Evolutionary conservation across 2,329 filamentous ascomycete species (phyloP).

Genomic region (Pyrenophora tritici-repentis): DNA sequence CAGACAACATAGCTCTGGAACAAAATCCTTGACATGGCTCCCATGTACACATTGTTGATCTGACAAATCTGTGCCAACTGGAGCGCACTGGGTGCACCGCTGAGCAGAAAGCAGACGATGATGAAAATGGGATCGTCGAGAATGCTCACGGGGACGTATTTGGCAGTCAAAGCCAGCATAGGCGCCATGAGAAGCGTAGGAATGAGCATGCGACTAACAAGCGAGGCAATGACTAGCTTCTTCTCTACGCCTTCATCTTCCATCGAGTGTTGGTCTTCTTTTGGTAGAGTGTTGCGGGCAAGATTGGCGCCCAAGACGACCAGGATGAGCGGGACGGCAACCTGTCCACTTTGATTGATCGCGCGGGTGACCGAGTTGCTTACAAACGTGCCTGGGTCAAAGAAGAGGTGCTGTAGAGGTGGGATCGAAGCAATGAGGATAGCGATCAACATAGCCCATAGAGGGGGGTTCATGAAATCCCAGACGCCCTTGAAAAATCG

Average conservation of each 20-base stretch:
- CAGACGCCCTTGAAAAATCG: conserved; percentile 71
- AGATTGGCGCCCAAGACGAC: conserved; percentile 95
- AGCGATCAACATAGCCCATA: conserved; percentile 96
- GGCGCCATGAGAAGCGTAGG: conserved; percentile 93
- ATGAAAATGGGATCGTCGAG: conserved; percentile 97
- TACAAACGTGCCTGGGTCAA: conserved; percentile 84
- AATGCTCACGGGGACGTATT: conserved; percentile 90
- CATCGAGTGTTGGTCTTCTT: conserved; percentile 65
- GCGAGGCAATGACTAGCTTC: conserved; percentile 81
- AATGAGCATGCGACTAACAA: conserved; percentile 88
- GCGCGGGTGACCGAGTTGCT: conserved; percentile 92
- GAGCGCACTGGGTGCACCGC: conserved; percentile 88
- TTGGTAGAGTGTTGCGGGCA: conserved; percentile 83
- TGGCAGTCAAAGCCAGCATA: conserved; percentile 81
- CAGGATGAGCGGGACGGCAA: conserved; percentile 92
- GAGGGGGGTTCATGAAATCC: conserved; percentile 97
- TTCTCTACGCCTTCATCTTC: conserved; percentile 72
- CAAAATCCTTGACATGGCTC: conserved; percentile 87
- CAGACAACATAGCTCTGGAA: conserved; percentile 98
- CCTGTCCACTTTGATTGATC: conserved; percentile 80
- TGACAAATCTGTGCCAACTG: conserved; percentile 98
- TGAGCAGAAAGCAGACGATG: conserved; percentile 95
- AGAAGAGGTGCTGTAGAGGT: conserved; percentile 80
- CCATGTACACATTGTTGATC: conserved; percentile 94
- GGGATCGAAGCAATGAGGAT: conserved; percentile 90